Evolutionary conservation across 2,329 filamentous ascomycete species (phyloP).

Genomic region (Stagonosporopsis cucurbitacearum): DNA sequence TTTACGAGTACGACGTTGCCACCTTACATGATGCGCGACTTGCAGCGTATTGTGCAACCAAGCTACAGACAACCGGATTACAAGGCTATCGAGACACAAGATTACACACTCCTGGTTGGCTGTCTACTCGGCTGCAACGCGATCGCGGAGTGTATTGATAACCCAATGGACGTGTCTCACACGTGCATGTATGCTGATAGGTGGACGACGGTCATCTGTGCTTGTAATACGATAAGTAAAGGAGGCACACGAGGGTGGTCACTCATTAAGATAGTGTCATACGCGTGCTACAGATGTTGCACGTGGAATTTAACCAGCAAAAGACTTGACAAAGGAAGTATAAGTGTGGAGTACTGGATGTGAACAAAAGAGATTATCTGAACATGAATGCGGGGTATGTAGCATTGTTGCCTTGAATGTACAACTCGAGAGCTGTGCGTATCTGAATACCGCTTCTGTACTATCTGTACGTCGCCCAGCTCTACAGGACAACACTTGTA

Average conservation of each 20-base stretch:
- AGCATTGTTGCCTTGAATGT: background rate
- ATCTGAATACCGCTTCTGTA: too few species aligned
- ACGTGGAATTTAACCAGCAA: background rate
- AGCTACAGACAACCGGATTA: constrained; percentile 12
- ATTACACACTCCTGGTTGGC: constrained; percentile 24
- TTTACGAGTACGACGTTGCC: background rate
- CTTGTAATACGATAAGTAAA: background rate
- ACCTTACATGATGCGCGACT: background rate
- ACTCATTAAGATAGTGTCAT: background rate
- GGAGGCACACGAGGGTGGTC: background rate
- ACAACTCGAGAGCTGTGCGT: too few species aligned
- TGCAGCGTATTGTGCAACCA: constrained; percentile 10
- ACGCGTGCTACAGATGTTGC: background rate
- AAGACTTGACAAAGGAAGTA: background rate
- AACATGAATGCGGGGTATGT: background rate
- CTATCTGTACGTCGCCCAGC: too few species aligned
- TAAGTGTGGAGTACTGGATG: background rate
- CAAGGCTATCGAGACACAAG: constrained; percentile 11
- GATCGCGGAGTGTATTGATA: constrained; percentile 12
- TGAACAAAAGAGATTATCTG: background rate
- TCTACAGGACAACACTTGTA: background rate
- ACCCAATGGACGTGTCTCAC: constrained; percentile 13
- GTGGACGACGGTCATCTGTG: background rate
- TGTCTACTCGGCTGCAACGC: constrained; percentile 22
- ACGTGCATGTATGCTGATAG: background rate